These are phyloP conservation scores for Pluteus cervinus DNA, from an alignment of 768 basidiomycete genomes.

Conservation along the genomic window DNA sequence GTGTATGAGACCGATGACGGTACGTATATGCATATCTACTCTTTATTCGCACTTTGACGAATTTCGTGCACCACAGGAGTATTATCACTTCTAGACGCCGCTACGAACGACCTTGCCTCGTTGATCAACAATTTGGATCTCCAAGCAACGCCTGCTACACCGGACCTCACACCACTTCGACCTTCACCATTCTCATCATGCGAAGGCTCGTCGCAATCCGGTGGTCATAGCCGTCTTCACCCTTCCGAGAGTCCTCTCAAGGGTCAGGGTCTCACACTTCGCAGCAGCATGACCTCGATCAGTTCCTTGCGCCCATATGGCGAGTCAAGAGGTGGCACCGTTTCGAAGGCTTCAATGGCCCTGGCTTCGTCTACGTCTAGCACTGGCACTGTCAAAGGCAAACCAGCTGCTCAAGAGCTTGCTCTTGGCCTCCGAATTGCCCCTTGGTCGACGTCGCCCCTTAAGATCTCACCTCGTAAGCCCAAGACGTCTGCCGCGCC, in stretches of 20 bases:
- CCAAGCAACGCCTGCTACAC: slow-evolving; percentile 65
- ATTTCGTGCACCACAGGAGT: slow-evolving; percentile 32
- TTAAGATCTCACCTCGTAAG: slow-evolving; percentile 22
- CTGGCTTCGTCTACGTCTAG: slow-evolving; percentile 4
- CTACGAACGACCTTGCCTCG: slow-evolving; percentile 73
- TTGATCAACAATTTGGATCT: slow-evolving; percentile 79
- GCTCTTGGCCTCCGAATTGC: slow-evolving; percentile 52
- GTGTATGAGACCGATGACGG: slow-evolving; percentile 52
- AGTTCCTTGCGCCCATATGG: slow-evolving; percentile 47
- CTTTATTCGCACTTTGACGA: slow-evolving; percentile 1
- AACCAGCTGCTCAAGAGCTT: slow-evolving; percentile 7
- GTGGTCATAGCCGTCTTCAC: too few species aligned
- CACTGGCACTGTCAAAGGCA: slow-evolving; percentile 2
- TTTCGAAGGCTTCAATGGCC: slow-evolving; percentile 6
- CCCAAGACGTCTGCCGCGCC: slow-evolving; percentile 11
- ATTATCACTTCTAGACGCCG: slow-evolving; percentile 68
- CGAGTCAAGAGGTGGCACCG: slow-evolving; percentile 17
- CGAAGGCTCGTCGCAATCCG: slow-evolving; percentile 7
- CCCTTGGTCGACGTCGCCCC: slow-evolving; percentile 48
- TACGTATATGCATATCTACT: slow-evolving; percentile 18
- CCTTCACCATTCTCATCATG: slow-evolving; percentile 22
- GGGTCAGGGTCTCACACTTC: slow-evolving; percentile 25
- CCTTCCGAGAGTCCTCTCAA: slow-evolving; percentile 34
- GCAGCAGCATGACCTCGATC: slow-evolving; percentile 32
- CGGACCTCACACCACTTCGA: slow-evolving; percentile 39